phyloP scores from a whole-genome alignment of 78 protist species.

The Isochrysis galbana region DNA sequence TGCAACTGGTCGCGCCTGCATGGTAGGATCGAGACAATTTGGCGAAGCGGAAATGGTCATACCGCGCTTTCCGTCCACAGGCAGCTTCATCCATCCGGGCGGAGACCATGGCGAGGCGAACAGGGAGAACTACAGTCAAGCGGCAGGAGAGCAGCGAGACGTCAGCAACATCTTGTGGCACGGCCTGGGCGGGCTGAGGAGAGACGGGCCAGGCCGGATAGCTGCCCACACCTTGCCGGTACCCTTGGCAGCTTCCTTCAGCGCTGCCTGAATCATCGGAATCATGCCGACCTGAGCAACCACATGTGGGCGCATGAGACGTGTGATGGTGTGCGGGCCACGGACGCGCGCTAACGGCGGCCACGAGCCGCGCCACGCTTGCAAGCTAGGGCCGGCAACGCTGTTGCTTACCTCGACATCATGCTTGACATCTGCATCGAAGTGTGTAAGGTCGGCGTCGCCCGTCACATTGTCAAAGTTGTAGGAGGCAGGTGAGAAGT shows the following conservation, averaged over 20 bases:
- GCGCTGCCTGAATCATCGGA: slow-evolving; percentile 32
- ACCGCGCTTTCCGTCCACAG: not conserved
- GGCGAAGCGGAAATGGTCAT: not conserved
- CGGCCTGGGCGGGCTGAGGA: too few species aligned
- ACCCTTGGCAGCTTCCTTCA: not conserved
- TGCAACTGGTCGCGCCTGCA: too few species aligned
- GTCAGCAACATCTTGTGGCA: too few species aligned
- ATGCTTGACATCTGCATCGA: not conserved
- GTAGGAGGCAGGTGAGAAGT: slow-evolving; percentile 17
- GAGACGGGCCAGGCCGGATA: too few species aligned
- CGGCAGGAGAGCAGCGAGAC: too few species aligned
- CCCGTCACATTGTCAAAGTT: slow-evolving; percentile 40
- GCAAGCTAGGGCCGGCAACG: too few species aligned
- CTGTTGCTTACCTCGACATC: too few species aligned
- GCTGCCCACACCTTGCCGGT: too few species aligned
- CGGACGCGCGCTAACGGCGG: too few species aligned
- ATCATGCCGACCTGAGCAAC: slow-evolving; percentile 4
- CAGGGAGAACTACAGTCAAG: not conserved
- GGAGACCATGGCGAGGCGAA: slow-evolving; percentile 53
- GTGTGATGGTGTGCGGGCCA: too few species aligned
- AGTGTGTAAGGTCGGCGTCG: slow-evolving; percentile 11
- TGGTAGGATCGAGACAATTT: not conserved
- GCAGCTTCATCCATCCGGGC: slow-evolving; percentile 65
- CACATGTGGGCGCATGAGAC: too few species aligned
- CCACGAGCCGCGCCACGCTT: too few species aligned